Evolutionary conservation across 345 rosid species (phyloP).

Genomic region (Eucalyptus tenuipes): DNA sequence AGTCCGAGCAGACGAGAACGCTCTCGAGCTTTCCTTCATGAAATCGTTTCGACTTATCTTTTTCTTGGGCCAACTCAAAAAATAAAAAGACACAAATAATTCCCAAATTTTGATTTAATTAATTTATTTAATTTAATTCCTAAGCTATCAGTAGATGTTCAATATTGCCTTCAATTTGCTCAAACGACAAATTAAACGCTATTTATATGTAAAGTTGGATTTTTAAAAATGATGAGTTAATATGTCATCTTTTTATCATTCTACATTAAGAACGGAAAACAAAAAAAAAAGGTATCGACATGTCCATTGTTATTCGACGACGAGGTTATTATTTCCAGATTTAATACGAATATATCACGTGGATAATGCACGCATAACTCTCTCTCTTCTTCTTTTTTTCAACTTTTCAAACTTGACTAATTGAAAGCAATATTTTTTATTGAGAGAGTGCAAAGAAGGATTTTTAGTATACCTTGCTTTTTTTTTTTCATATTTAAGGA

Average conservation of each 20-base stretch:
- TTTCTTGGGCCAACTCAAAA: background rate
- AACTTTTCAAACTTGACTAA: background rate
- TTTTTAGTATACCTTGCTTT: too few species aligned
- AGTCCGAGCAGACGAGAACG: background rate
- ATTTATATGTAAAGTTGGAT: background rate
- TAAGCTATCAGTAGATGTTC: background rate
- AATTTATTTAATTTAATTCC: background rate
- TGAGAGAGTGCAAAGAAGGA: too few species aligned
- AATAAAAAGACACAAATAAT: too few species aligned
- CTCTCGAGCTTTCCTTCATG: background rate
- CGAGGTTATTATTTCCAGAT: rapidly evolving
- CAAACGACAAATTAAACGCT: background rate
- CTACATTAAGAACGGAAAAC: rapidly evolving
- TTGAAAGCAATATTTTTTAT: background rate
- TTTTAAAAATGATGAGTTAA: background rate
- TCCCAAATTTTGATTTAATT: too few species aligned
- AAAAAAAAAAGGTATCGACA: rapidly evolving
- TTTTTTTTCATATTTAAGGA: too few species aligned
- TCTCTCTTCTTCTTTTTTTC: too few species aligned
- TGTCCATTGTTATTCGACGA: rapidly evolving
- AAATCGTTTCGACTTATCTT: background rate
- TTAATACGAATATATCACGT: background rate
- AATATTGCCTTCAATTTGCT: background rate
- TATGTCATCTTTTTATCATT: background rate
- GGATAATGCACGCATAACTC: background rate